Percentiles rank a stretch among this genome's conserved stretches.
Evolutionary conservation across 441 rosid species (phyloP).

Genomic region (Pelargonium myrrhifolium): DNA sequence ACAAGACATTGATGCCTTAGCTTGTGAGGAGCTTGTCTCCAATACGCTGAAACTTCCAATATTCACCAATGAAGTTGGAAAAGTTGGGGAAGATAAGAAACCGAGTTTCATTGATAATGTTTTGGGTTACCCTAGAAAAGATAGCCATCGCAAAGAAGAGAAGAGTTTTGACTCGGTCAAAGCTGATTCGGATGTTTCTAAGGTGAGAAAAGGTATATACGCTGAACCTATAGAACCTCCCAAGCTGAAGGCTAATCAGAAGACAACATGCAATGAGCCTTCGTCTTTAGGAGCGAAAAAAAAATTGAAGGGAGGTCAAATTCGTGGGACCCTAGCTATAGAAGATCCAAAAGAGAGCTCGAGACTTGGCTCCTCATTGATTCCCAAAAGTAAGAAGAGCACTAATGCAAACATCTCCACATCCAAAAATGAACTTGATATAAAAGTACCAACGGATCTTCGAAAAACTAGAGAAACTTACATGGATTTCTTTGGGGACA

Average conservation of each 20-base stretch:
- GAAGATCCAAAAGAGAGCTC: constrained; percentile 38
- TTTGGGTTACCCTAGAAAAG: constrained; percentile 38
- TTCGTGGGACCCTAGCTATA: constrained; percentile 26
- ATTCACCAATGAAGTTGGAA: constrained; percentile 38
- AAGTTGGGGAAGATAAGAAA: constrained; percentile 48
- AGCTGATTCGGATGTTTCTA: constrained; percentile 34
- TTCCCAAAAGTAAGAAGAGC: constrained; percentile 44
- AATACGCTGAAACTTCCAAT: constrained; percentile 64
- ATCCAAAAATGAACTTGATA: constrained; percentile 38
- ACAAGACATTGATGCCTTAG: constrained; percentile 31
- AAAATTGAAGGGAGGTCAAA: constrained; percentile 46
- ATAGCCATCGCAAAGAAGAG: constrained; percentile 37
- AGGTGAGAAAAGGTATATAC: constrained; percentile 35
- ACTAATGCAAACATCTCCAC: constrained; percentile 26
- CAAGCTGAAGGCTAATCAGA: constrained; percentile 40
- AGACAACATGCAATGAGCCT: constrained; percentile 26
- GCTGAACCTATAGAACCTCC: constrained; percentile 33
- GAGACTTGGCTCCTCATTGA: constrained; percentile 36
- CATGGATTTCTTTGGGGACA: constrained; percentile 76
- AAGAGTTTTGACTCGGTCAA: constrained; percentile 30
- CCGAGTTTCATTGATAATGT: constrained; percentile 32
- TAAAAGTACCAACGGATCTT: constrained; percentile 36
- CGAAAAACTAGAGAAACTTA: constrained; percentile 54
- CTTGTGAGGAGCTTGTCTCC: constrained; percentile 69
- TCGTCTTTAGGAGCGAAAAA: constrained; percentile 41